Base-by-base conservation (phyloP, 148 eudicot genomes). In the Rhododendron vialii region DNA sequence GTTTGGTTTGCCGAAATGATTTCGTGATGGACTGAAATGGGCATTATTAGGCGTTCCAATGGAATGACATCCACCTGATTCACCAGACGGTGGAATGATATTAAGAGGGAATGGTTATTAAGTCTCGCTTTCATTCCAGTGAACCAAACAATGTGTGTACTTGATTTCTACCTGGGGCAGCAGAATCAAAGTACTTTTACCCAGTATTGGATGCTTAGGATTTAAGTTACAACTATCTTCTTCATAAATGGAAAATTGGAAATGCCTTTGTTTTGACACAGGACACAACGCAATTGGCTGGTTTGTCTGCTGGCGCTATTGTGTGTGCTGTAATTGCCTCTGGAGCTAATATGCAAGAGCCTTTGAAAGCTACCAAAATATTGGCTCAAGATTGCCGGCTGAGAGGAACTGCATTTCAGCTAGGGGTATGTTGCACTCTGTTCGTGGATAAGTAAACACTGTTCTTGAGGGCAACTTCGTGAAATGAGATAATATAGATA, bases 241-340 rank as follows among this genome's bases (percentile, higher is more conserved):
- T 45, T 11, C 73, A 67, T 11, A 11, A 35, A 35, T 41, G 45
- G 45, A 41, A 41, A 41, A 41, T 41, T 41, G 45, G 45, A 41
- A 41, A 41, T 41, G 45, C 45, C 45, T 85, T 77, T 53, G 85
- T 84, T 85, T 51, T 86, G 88, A 88, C 85, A 45, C 93, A 96
- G 98, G 98, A 97, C 78, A 93, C 95, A 30, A 97, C 99, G 81
- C 98, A 98, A 41, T 89, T 97, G 88, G 98, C 99, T 85, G 99
- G 98, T 89, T 93, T 98, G 82, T 97, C 99, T 55, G 99, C 99
- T 87, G 98, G 98, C 90, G 96, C 99, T 82, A 97, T 97, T 89
- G 95, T 93, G 43, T 93, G 98, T 92, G 99, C 98, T 73, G 98
- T 92, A 35, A 35, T 35, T 35, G 35, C 35, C 2, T 35, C 35